Base-by-base conservation (phyloP, 2,329 filamentous ascomycete species). In the Purpureocillium lavendulum region DNA sequence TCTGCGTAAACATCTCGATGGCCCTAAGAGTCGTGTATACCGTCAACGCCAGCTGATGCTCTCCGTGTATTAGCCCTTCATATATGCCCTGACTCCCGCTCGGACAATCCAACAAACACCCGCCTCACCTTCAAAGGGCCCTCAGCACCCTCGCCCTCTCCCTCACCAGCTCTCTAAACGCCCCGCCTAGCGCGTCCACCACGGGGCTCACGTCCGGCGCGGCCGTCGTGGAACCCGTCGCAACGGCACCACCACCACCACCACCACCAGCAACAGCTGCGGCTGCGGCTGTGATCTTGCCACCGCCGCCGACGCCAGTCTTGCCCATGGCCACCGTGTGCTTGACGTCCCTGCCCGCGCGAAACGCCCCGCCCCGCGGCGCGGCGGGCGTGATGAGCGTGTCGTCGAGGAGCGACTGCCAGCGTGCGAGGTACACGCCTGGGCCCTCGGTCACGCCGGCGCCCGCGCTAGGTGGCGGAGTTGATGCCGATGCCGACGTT, bases 401-500 rank as follows among this genome's bases (percentile, higher is more conserved):
- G n/a, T 70, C 65, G 53, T 88, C 80, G 3, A 89, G 65, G 7
- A 88, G 65, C 1, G 73, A 66, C 54, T 87, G 81, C 84, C 85
- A 89, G 36, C 78, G 72, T 2, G 75, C 70, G 17, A 88, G 71
- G 53, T 84, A 89, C 35, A 83, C 75, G 2, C 85, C 85, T 0
- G 85, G 84, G 0, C 83, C 84, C 17, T 68, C 69, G 39, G 72
- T 50, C 17, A 5, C n/a, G n/a, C n/a, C n/a, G n/a, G n/a, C n/a
- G n/a, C n/a, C n/a, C n/a, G n/a, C n/a, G n/a, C n/a, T n/a, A n/a
- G n/a, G n/a, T n/a, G n/a, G n/a, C n/a, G n/a, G n/a, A n/a, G n/a
- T n/a, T n/a, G n/a, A n/a, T n/a, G n/a, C n/a, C n/a, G n/a, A n/a
- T n/a, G 21, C 35, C 5, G 21, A 16, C 8, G 18, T 6, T 2